Base-by-base conservation (phyloP, 1,284 basidiomycete genomes). In the Ustanciosporium gigantosporum region DNA sequence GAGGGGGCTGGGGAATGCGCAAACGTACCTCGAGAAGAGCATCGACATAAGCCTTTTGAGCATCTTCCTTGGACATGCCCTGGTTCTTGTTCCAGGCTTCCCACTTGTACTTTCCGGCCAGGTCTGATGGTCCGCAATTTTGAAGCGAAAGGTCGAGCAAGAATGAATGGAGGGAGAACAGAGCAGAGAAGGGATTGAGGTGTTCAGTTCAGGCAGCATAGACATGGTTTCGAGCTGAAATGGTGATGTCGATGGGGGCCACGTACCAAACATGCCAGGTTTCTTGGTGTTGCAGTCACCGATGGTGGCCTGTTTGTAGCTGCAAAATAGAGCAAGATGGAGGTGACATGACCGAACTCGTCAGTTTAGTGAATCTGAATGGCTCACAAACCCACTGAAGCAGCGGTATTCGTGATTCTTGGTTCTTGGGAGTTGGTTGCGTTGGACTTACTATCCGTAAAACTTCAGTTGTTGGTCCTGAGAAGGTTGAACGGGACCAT, bases 261-360 rank as follows among this genome's bases (percentile, higher is more conserved):
- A 68, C 69, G 37, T 43, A 72, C 69, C 74, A 27, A 77, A 53
- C 64, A 76, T 73, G 50, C 74, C 75, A 11, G 75, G 75, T 36
- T 68, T 65, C 43, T 60, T 57, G 41, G 73, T 76, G 70, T 70
- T 74, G 46, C 58, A 41, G 46, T 77, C 75, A 40, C 75, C 75
- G n/a, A 64, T 52, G 45, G 53, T 73, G 40, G 70, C 74, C 68
- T 77, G 75, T 70, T 77, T 77, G 73, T 55, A 76, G 46, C 59
- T 68, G 60, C n/a, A n/a, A n/a, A n/a, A n/a, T n/a, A n/a, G n/a
- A n/a, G n/a, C n/a, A n/a, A n/a, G n/a, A n/a, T n/a, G n/a, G n/a
- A n/a, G n/a, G n/a, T n/a, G n/a, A n/a, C n/a, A n/a, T n/a, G n/a
- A n/a, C n/a, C n/a, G n/a, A n/a, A n/a, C n/a, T n/a, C n/a, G n/a